phyloP scores from a whole-genome alignment of 2,329 filamentous ascomycete species.

The Akanthomyces muscarius region DNA sequence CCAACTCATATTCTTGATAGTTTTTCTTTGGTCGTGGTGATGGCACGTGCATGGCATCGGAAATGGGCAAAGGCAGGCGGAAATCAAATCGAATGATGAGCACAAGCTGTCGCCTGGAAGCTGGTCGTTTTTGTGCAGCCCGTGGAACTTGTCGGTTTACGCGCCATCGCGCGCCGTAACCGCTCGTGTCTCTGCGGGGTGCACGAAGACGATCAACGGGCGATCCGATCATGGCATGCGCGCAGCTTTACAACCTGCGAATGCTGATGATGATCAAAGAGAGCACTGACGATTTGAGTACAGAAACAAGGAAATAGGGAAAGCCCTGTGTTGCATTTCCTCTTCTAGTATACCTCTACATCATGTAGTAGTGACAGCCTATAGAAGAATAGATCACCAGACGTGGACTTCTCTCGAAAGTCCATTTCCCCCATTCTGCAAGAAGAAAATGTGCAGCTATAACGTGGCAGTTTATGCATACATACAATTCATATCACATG shows the following conservation, averaged over 20 bases:
- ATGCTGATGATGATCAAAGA: slow-evolving; percentile 54
- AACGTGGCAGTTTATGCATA: background rate
- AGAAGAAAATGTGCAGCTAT: background rate
- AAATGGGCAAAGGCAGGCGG: background rate
- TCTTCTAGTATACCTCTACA: background rate
- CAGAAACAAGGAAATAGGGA: background rate
- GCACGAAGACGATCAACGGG: slow-evolving; percentile 23
- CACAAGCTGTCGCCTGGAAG: slow-evolving; percentile 30
- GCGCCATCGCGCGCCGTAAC: slow-evolving; percentile 32
- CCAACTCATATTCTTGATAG: background rate
- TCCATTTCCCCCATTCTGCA: no score
- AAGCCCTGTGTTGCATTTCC: background rate
- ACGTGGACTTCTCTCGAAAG: background rate
- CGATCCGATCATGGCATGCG: slow-evolving; percentile 33
- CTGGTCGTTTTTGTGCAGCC: slow-evolving; percentile 18
- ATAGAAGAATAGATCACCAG: background rate
- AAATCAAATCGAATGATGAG: slow-evolving; percentile 46
- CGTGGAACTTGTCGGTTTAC: slow-evolving; percentile 26
- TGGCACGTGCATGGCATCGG: no score
- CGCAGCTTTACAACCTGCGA: slow-evolving; percentile 18
- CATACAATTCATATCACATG: background rate
- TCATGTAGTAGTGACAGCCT: background rate
- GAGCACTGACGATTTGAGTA: slow-evolving; percentile 47
- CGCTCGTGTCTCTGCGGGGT: slow-evolving; percentile 25
- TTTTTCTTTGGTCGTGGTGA: background rate